Evolutionary conservation across 139 green algal species (phyloP), one percentile per base, ranked within the genome.

Genomic region (Micractinium conductrix): DNA sequence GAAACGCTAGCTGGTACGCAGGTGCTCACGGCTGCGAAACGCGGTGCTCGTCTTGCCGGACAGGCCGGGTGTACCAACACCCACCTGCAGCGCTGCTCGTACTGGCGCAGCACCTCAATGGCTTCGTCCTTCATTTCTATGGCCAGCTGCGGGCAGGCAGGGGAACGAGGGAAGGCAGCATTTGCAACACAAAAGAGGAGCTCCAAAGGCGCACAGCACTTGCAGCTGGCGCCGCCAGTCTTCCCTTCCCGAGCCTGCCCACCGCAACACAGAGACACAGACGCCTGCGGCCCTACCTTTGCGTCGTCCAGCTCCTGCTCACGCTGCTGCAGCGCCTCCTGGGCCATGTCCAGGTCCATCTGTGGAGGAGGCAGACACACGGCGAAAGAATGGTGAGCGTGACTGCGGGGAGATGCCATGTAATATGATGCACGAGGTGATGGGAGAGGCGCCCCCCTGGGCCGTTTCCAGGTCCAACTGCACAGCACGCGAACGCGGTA

Each of bases 91-190:
- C 50, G 68, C 80, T 68, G 40, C 53, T 68, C 80, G 8, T 37
- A 40, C 4, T 19, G 28, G 26, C 40, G 24, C 37, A 85, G 80
- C 26, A 26, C 24, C 26, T 71, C 30, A 6, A 85, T n/a, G 28
- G 70, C 69, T 53, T 85, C 80, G 30, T 85, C 80, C 70, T 85
- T 85, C 80, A 80, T 80, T 50, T 85, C 50, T 2, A 80, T 21
- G 4, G 53, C 63, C 37, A 85, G 67, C 80, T 82, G 76, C 78
- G 74, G 19, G n/a, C n/a, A n/a, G n/a, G n/a, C n/a, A n/a, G n/a
- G n/a, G n/a, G n/a, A n/a, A n/a, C n/a, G n/a, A n/a, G n/a, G n/a
- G n/a, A n/a, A n/a, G n/a, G n/a, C n/a, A n/a, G n/a, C n/a, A n/a
- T n/a, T n/a, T n/a, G n/a, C n/a, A n/a, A n/a, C n/a, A n/a, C n/a